These are phyloP conservation scores for Vitis labrusca DNA, from an alignment of 164 flowering plant genomes.

Conservation along the genomic window DNA sequence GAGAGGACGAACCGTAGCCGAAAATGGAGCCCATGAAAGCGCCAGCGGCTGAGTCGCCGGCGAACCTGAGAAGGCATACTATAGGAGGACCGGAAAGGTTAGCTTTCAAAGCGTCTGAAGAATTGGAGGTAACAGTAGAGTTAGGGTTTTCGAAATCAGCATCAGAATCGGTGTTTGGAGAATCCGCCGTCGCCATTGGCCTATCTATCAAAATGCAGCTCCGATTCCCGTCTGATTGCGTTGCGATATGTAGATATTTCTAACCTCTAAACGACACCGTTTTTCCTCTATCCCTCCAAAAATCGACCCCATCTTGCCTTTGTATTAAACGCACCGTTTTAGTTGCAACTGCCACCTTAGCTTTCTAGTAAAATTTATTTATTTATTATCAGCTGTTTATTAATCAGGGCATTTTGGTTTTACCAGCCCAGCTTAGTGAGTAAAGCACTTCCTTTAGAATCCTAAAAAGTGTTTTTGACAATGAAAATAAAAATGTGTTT, in stretches of 20 bases:
- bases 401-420: too few species aligned
- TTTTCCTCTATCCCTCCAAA: too few species aligned
- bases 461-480: too few species aligned
- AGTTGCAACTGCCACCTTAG: too few species aligned
- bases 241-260: too few species aligned
- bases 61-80: slow-evolving; percentile 67
- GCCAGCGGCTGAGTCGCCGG: slow-evolving; percentile 78
- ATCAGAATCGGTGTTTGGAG: slow-evolving; percentile 41
- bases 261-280: too few species aligned
- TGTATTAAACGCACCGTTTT: neutral
- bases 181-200: slow-evolving; percentile 43
- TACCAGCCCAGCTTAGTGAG: too few species aligned
- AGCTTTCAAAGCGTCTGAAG: slow-evolving; percentile 17
- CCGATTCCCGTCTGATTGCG: neutral
- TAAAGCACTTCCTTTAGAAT: too few species aligned
- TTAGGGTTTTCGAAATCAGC: slow-evolving; percentile 24
- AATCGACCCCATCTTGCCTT: neutral
- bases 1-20: slow-evolving; percentile 66
- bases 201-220: neutral
- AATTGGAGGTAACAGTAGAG: slow-evolving; percentile 22
- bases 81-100: slow-evolving; percentile 32
- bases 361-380: too few species aligned
- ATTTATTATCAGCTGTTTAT: too few species aligned
- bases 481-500: too few species aligned
- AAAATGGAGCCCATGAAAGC: slow-evolving; percentile 89